Conservation (phyloP, 495 filamentous ascomycete species). For the Xylaria venustula region DNA sequence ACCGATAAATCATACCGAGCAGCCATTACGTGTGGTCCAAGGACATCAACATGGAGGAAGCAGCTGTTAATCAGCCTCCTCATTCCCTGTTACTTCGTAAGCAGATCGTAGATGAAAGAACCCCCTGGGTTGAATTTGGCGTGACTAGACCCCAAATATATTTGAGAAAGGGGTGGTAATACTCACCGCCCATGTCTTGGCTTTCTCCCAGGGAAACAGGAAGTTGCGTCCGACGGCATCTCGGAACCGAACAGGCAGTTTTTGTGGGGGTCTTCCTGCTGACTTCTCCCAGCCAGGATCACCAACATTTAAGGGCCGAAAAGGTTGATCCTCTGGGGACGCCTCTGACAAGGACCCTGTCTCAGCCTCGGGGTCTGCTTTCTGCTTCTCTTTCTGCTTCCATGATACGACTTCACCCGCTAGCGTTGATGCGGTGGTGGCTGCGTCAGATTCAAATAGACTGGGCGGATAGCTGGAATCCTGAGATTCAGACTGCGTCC, state of each 20-base stretch:
- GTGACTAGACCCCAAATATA: background rate
- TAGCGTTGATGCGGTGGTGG: background rate
- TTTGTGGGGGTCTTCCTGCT: constrained; percentile 29
- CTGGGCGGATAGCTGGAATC: constrained; percentile 4
- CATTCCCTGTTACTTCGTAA: constrained; percentile 44
- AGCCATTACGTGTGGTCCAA: constrained; percentile 46
- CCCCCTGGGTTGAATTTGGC: background rate
- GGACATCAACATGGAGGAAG: constrained; percentile 46
- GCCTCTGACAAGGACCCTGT: background rate
- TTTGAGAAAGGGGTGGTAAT: background rate
- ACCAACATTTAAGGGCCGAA: background rate
- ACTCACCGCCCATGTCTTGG: constrained; percentile 62
- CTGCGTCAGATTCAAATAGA: background rate
- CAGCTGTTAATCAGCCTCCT: constrained; percentile 50
- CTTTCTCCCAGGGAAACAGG: constrained; percentile 64
- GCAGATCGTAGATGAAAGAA: background rate
- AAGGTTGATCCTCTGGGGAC: background rate
- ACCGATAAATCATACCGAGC: constrained; percentile 51
- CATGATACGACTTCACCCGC: constrained; percentile 3
- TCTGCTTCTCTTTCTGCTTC: constrained; percentile 21
- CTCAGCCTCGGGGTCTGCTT: constrained; percentile 11
- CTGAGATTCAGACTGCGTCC: background rate
- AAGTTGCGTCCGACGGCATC: constrained; percentile 66
- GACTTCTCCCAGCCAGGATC: constrained; percentile 21
- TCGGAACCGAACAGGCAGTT: constrained; percentile 62